These are phyloP conservation scores for Emericellopsis cladophorae DNA, from an alignment of 2,329 filamentous ascomycete genomes.

Conservation along the genomic window DNA sequence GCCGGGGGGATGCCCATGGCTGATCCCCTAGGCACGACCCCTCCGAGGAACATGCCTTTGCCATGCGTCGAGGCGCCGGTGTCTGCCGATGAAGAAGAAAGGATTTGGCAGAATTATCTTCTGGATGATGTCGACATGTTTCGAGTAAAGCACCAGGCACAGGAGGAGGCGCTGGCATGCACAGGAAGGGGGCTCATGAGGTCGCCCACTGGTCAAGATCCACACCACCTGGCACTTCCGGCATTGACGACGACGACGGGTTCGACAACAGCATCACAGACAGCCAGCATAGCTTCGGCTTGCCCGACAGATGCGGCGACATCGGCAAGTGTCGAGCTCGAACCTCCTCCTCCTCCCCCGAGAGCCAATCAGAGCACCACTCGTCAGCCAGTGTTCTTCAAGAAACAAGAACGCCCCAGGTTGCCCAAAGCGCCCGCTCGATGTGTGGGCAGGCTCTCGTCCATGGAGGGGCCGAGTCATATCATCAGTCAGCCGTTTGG, in stretches of 20 bases:
- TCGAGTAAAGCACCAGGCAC: constrained; percentile 8
- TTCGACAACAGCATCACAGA: not conserved
- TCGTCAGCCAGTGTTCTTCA: too few relatives aligned
- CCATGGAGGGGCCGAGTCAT: too few relatives aligned
- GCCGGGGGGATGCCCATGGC: too few relatives aligned
- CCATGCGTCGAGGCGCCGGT: not conserved
- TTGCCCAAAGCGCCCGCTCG: too few relatives aligned
- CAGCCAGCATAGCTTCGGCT: too few relatives aligned
- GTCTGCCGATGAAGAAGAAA: constrained; percentile 8
- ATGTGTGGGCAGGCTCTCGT: too few relatives aligned
- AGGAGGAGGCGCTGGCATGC: constrained; percentile 1
- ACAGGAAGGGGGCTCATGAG: not conserved
- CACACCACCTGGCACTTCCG: constrained; percentile 8
- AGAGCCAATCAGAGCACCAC: too few relatives aligned
- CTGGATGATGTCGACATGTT: constrained; percentile 8
- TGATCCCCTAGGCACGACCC: not conserved
- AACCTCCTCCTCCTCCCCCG: too few relatives aligned
- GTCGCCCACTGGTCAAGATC: not conserved
- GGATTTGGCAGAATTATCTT: constrained; percentile 16
- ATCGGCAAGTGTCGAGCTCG: too few relatives aligned
- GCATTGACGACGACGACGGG: constrained; percentile 4
- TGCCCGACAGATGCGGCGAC: too few relatives aligned
- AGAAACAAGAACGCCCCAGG: too few relatives aligned
- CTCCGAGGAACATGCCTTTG: not conserved
- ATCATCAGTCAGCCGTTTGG: too few relatives aligned